These are phyloP conservation scores for Pseudopithomyces chartarum DNA, from an alignment of 2,329 filamentous ascomycete species.

Conservation along the genomic window DNA sequence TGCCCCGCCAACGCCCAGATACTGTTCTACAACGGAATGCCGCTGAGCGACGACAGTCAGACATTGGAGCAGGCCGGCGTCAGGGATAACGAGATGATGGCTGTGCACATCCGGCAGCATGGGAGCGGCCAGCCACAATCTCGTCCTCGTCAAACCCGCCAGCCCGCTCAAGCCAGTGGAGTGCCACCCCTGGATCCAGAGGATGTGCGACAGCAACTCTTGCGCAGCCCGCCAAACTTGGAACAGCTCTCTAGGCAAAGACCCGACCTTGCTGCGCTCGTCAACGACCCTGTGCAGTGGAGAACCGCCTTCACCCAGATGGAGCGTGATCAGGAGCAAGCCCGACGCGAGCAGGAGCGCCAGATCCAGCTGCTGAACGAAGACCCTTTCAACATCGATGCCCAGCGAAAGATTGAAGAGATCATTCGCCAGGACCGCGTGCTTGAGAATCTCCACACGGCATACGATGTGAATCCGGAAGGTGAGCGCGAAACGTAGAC, in stretches of 20 bases:
- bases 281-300: slow-evolving; percentile 79
- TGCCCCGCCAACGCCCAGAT: slow-evolving; percentile 76
- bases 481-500: slow-evolving; percentile 59
- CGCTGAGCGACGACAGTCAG: slow-evolving; percentile 76
- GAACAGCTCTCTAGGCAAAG: slow-evolving; percentile 72
- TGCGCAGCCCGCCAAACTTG: slow-evolving; percentile 76
- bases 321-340: slow-evolving; percentile 71
- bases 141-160: slow-evolving; percentile 13
- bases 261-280: slow-evolving; percentile 75
- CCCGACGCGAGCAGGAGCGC: slow-evolving; percentile 77
- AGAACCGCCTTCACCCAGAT: slow-evolving; percentile 71
- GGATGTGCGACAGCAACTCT: slow-evolving; percentile 77
- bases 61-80: slow-evolving; percentile 83
- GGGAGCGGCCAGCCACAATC: slow-evolving; percentile 29
- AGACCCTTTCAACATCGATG: slow-evolving; percentile 92
- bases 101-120: slow-evolving; percentile 69
- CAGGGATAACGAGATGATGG: slow-evolving; percentile 89
- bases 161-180: slow-evolving; percentile 9
- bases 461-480: slow-evolving; percentile 96
- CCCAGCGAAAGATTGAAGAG: slow-evolving; percentile 91
- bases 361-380: slow-evolving; percentile 86
- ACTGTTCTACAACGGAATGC: slow-evolving; percentile 86
- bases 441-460: slow-evolving; percentile 93
- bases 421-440: slow-evolving; percentile 95
- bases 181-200: slow-evolving; percentile 66